phyloP scores from a whole-genome alignment of 2,329 filamentous ascomycete species.

The Cytospora leucostoma region DNA sequence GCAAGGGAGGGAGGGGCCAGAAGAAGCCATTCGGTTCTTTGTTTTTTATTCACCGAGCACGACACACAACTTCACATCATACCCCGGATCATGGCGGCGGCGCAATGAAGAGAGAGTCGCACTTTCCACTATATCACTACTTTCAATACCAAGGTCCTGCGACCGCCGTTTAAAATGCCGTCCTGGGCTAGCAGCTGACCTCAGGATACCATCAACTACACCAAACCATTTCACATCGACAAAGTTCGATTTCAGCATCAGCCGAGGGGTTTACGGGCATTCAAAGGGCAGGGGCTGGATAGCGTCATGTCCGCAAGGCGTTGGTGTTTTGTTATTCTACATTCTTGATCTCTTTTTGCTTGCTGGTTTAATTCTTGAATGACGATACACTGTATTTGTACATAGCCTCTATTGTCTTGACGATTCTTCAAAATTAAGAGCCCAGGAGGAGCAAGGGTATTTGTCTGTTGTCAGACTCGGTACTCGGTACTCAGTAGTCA shows the following conservation, averaged over 20 bases:
- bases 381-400: conserved; percentile 19
- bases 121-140: conserved; percentile 20
- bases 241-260: conserved; percentile 22
- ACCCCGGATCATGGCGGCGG: conserved; percentile 19
- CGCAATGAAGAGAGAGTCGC: conserved; percentile 25
- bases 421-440: neutral
- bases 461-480: conserved; percentile 12
- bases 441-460: conserved; percentile 19
- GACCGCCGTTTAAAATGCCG: conserved; percentile 17
- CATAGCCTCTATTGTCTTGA: conserved; percentile 12
- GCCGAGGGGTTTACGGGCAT: conserved; percentile 26
- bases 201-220: conserved; percentile 16
- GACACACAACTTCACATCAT: conserved; percentile 21
- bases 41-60: conserved; percentile 12
- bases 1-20: neutral
- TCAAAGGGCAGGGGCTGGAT: conserved; percentile 22
- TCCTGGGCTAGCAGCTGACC: conserved; percentile 22
- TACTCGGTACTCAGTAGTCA: neutral
- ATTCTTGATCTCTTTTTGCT: neutral
- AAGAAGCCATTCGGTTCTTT: conserved; percentile 8
- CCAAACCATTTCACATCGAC: conserved; percentile 5
- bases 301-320: conserved; percentile 25
- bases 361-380: conserved; percentile 34
- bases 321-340: conserved; percentile 15
- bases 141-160: conserved; percentile 22